A percentile compares a stretch with the other conserved stretches of the same genome.
These are phyloP conservation scores for Vigna unguiculata DNA, from an alignment of 306 rosid genomes.

Conservation along the genomic window DNA sequence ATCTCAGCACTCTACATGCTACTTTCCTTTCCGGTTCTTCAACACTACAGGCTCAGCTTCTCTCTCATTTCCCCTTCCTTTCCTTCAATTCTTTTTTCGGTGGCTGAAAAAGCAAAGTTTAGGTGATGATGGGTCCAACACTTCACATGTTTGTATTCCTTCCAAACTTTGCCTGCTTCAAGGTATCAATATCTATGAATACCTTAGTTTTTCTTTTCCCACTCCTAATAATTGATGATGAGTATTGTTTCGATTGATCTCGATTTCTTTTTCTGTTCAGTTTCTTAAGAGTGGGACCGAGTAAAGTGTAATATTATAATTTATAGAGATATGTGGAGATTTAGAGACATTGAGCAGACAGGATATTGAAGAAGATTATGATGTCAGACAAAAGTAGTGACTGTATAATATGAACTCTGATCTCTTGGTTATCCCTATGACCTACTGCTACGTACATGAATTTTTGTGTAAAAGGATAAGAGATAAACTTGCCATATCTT, in stretches of 20 bases:
- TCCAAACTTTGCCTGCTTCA: neutral
- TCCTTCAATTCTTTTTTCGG: neutral
- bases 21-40: conserved; percentile 9
- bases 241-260: neutral
- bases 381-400: conserved; percentile 27
- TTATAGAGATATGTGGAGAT: neutral
- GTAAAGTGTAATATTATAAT: neutral
- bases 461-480: neutral
- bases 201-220: conserved; percentile 4
- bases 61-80: neutral
- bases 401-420: neutral
- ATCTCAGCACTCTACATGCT: conserved; percentile 1
- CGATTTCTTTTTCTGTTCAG: neutral
- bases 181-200: neutral
- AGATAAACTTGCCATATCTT: neutral
- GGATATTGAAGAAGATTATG: conserved; percentile 9
- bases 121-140: conserved; percentile 14
- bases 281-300: neutral
- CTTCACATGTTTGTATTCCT: conserved; percentile 3
- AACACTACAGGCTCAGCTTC: conserved; percentile 12
- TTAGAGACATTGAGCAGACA: conserved; percentile 6
- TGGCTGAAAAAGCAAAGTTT: conserved; percentile 24
- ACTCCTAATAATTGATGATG: neutral
- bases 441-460: neutral
- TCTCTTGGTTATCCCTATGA: neutral